phyloP scores from a whole-genome alignment of 2,329 filamentous ascomycete species.

The Pleurostoma richardsiae region DNA sequence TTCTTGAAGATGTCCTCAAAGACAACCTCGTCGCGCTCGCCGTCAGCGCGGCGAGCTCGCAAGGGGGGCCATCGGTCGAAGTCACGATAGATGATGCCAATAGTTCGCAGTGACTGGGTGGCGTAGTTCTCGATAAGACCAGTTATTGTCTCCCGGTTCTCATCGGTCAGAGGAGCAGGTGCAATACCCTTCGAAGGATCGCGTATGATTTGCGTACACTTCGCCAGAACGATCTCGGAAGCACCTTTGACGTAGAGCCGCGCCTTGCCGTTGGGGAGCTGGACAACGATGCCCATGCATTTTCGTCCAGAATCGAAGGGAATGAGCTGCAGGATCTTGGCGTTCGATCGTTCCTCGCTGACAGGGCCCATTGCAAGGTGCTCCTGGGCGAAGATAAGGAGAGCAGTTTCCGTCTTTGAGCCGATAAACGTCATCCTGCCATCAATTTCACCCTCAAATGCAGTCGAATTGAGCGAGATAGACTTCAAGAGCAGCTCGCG shows the following conservation, averaged over 20 bases:
- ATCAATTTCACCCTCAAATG: slow-evolving; percentile 70
- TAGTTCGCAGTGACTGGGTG: slow-evolving; percentile 74
- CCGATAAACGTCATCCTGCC: slow-evolving; percentile 64
- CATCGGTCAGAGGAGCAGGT: slow-evolving; percentile 38
- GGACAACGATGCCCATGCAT: slow-evolving; percentile 60
- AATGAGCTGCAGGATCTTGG: slow-evolving; percentile 58
- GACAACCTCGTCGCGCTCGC: slow-evolving; percentile 53
- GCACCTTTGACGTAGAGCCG: slow-evolving; percentile 60
- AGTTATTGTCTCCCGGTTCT: slow-evolving; percentile 53
- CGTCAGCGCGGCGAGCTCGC: slow-evolving; percentile 47
- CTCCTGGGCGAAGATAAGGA: slow-evolving; percentile 64
- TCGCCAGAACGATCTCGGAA: slow-evolving; percentile 56
- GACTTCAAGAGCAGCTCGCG: slow-evolving; percentile 54
- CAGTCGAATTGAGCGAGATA: slow-evolving; percentile 64
- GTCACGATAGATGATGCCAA: slow-evolving; percentile 78
- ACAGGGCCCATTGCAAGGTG: slow-evolving; percentile 64
- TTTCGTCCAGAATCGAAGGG: slow-evolving; percentile 74
- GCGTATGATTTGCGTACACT: slow-evolving; percentile 47
- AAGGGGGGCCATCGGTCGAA: slow-evolving; percentile 80
- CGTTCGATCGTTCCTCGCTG: slow-evolving; percentile 51
- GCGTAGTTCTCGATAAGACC: slow-evolving; percentile 74
- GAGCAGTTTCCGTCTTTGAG: slow-evolving; percentile 72
- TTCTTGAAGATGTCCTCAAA: slow-evolving; percentile 64
- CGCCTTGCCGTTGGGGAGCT: slow-evolving; percentile 43
- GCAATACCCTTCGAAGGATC: slow-evolving; percentile 42